Evolutionary conservation across 257 asterid species (phyloP).

Genomic region (Thymus mandschuricus): DNA sequence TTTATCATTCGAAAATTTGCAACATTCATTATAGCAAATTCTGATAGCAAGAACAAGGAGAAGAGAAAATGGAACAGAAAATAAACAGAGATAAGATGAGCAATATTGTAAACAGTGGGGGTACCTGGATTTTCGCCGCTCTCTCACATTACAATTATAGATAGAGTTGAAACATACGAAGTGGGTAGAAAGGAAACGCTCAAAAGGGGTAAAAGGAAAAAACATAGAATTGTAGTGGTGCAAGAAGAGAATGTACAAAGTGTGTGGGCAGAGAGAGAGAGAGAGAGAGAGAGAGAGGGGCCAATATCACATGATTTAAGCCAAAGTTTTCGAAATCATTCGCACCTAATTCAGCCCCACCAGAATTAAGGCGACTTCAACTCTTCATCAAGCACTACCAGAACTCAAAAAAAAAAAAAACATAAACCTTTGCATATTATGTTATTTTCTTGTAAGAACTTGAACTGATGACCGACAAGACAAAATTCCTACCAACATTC

Average conservation of each 20-base stretch:
- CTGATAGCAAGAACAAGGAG: constrained; percentile 29
- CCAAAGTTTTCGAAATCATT: constrained; percentile 54
- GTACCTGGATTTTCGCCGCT: constrained; percentile 14
- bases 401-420: constrained; percentile 10
- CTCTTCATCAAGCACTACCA: constrained; percentile 35
- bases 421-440: not conserved
- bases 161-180: constrained; percentile 5
- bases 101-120: constrained; percentile 18
- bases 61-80: constrained; percentile 11
- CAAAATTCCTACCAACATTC: constrained; percentile 43
- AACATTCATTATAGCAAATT: too few species aligned
- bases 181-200: constrained; percentile 13
- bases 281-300: constrained; percentile 21
- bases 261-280: constrained; percentile 33
- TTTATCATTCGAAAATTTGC: constrained; percentile 32
- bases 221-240: not conserved
- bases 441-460: not conserved
- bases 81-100: constrained; percentile 13
- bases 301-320: constrained; percentile 60
- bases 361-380: constrained; percentile 50
- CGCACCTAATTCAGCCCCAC: constrained; percentile 66
- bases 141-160: constrained; percentile 17
- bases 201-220: constrained; percentile 4
- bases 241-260: constrained; percentile 44
- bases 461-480: constrained; percentile 35